Evolutionary conservation across 805 yeast genomes (phyloP), one percentile per base, ranked within the genome.

Genomic region (Wickerhamomyces bovis): DNA sequence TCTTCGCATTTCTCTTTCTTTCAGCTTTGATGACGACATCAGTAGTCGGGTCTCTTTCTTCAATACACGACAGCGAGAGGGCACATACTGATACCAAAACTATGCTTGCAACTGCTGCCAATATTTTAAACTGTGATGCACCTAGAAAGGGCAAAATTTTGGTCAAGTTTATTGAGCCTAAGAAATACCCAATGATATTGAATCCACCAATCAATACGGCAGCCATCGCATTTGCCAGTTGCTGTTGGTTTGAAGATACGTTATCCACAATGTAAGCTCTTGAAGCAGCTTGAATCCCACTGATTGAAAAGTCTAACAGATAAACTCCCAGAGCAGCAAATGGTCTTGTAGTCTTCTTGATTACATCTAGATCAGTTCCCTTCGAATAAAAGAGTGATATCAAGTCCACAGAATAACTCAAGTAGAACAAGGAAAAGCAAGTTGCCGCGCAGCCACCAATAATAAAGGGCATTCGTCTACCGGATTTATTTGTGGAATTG

Each of bases 191-290:
- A 20, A 75, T 53, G 12, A 81, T 76, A 50, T 80, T 81, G 51
- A 82, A 81, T 1, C 67, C 66, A 0, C 85, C 81, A 43, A 78
- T 77, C 79, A 81, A 70, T 42, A 82, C 64, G 1, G 85, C 83
- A 1, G 84, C 85, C 83, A 82, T 77, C 1, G 83, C 85, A 57
- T 80, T 80, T 10, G 83, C 81, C 6, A 65, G 55, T 45, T 75
- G 77, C 53, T 81, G 85, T 52, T 78, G 85, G 43, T 67, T 61
- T 0, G 78, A 68, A 6, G 82, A 77, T 8, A 79, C 78, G 50
- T 77, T 75, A 55, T 80, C 86, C 20, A 80, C 83, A 26, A 80
- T 77, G 38, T 78, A 69, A 0, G 86, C 85, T 12, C 86, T 67
- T 9, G 78, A 65, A 6, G 81, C 71, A 1, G 85, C 83, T 53